phyloP scores from a whole-genome alignment of 805 yeast genomes.

The Metschnikowia amazonensis region DNA sequence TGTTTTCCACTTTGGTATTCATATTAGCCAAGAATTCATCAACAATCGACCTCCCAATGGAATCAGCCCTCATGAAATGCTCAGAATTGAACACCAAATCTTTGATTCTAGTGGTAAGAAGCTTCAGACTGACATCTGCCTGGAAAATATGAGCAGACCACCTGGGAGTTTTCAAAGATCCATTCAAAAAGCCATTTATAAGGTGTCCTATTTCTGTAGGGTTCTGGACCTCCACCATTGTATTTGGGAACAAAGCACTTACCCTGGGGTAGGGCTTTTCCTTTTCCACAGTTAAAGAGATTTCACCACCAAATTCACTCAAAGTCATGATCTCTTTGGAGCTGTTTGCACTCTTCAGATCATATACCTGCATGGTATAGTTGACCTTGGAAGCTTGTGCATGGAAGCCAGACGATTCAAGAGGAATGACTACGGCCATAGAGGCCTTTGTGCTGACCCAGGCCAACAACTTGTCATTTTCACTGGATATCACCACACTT shows the following conservation, averaged over 20 bases:
- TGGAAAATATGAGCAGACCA: background rate
- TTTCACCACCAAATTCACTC: background rate
- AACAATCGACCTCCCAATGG: background rate
- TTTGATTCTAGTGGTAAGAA: background rate
- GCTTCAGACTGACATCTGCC: background rate
- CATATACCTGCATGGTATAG: conserved; percentile 1
- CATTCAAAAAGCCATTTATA: background rate
- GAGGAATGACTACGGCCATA: background rate
- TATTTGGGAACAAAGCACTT: background rate
- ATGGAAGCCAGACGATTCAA: background rate
- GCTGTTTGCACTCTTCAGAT: background rate
- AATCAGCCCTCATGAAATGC: background rate
- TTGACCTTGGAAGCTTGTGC: conserved; percentile 1
- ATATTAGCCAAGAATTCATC: background rate
- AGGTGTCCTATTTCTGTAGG: background rate
- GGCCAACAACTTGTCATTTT: background rate
- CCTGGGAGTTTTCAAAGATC: background rate
- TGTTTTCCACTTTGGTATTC: conserved; percentile 7
- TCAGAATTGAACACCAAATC: background rate
- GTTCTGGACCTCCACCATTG: background rate
- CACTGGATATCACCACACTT: background rate
- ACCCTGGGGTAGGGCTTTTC: background rate
- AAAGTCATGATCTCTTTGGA: background rate
- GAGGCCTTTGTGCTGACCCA: background rate
- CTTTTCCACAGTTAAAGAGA: background rate